A percentile compares a stretch with the other conserved stretches of the same genome.
These are phyloP conservation scores for Anisodus acutangulus DNA, from an alignment of 257 asterid genomes.

Conservation along the genomic window DNA sequence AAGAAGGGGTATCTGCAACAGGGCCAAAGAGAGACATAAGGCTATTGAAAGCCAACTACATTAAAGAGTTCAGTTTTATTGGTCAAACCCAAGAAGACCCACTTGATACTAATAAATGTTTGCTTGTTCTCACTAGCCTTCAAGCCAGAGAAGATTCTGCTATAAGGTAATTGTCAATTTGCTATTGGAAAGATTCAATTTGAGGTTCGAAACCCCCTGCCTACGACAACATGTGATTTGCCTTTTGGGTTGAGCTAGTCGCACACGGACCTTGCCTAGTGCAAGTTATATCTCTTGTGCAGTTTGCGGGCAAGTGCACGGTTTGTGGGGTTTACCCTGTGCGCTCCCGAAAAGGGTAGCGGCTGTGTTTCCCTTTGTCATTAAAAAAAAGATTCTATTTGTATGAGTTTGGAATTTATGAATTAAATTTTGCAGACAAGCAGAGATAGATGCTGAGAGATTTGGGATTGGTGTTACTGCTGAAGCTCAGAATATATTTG, in stretches of 20 bases:
- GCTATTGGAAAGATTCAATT: neutral
- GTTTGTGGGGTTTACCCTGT: too few species aligned
- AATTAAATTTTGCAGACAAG: slow-evolving; percentile 67
- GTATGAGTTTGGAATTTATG: too few species aligned
- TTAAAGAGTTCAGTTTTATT: slow-evolving; percentile 69
- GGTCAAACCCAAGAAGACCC: slow-evolving; percentile 94
- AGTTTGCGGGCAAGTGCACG: too few species aligned
- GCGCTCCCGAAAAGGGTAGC: too few species aligned
- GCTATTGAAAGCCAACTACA: slow-evolving; percentile 80
- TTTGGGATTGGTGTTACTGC: slow-evolving; percentile 93
- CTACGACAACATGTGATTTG: too few species aligned
- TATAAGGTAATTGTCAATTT: slow-evolving; percentile 54
- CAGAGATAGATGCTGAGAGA: slow-evolving; percentile 89
- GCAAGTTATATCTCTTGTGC: too few species aligned
- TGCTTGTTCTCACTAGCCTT: slow-evolving; percentile 71
- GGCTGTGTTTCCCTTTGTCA: too few species aligned
- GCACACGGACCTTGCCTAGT: too few species aligned
- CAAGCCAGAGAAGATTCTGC: slow-evolving; percentile 92
- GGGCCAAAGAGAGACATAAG: slow-evolving; percentile 80
- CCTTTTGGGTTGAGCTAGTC: too few species aligned
- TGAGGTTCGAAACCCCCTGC: too few species aligned
- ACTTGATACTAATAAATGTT: slow-evolving; percentile 77
- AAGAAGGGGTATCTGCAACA: slow-evolving; percentile 79
- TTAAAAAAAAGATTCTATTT: too few species aligned
- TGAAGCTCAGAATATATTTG: slow-evolving; percentile 88